These are phyloP conservation scores for Phanerochaete sordida DNA, from an alignment of 768 basidiomycete genomes.

Conservation along the genomic window DNA sequence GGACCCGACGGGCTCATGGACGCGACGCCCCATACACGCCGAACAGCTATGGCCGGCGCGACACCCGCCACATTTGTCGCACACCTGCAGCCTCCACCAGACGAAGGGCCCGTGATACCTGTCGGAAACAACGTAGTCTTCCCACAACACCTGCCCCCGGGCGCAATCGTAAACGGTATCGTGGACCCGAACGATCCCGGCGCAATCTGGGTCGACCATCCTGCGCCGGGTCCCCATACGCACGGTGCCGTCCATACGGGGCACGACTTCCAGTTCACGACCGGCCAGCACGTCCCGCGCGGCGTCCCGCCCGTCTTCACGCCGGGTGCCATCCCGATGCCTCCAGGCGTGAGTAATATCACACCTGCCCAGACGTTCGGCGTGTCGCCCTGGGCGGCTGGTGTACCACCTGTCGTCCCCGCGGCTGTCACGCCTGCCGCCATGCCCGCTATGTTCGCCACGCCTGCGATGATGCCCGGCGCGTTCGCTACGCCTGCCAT, in stretches of 20 bases:
- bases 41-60: background rate
- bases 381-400: background rate
- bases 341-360: background rate
- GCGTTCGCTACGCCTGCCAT: background rate
- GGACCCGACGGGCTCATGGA: too few relatives aligned
- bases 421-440: too few relatives aligned
- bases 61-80: background rate
- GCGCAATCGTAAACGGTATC: background rate
- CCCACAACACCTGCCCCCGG: background rate
- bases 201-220: constrained; percentile 2
- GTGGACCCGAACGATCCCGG: background rate
- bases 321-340: background rate
- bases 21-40: background rate
- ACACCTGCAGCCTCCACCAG: background rate
- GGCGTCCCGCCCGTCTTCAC: background rate
- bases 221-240: background rate
- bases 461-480: too few relatives aligned
- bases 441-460: too few relatives aligned
- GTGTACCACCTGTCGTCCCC: too few relatives aligned
- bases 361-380: background rate
- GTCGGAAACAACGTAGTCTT: background rate
- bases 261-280: background rate
- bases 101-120: background rate
- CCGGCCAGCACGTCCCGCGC: background rate
- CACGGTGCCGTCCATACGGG: background rate